Evolutionary conservation across 306 rosid genomes (phyloP).

Genomic region (Macrotyloma uniflorum): DNA sequence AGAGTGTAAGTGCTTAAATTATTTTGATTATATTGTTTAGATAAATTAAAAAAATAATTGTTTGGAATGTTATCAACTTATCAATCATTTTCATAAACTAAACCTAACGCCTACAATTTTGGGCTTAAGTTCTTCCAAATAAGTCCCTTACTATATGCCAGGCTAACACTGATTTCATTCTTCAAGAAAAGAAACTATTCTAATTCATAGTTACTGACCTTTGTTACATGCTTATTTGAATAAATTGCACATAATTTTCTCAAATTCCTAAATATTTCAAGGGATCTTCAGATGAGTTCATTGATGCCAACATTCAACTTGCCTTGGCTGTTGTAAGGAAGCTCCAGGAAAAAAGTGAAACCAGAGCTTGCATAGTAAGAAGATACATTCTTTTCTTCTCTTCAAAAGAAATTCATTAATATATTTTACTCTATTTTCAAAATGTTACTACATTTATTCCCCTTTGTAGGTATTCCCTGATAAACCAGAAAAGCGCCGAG

Average conservation of each 20-base stretch:
- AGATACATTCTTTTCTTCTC: constrained; percentile 30
- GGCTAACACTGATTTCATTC: constrained; percentile 29
- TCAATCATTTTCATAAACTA: not conserved
- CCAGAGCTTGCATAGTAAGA: constrained; percentile 81
- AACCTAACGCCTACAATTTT: not conserved
- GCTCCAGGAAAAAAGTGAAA: constrained; percentile 74
- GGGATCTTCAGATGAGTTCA: constrained; percentile 99
- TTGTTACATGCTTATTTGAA: constrained; percentile 47
- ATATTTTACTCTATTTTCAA: not conserved
- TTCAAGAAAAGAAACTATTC: constrained; percentile 35
- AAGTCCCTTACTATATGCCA: not conserved
- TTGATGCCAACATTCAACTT: constrained; percentile 93
- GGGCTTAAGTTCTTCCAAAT: not conserved
- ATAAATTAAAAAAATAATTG: not conserved
- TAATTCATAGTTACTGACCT: constrained; percentile 42
- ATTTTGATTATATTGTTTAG: not conserved
- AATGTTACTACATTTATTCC: constrained; percentile 28
- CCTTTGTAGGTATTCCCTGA: constrained; percentile 87
- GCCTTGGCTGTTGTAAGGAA: constrained; percentile 85
- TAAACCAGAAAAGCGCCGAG: constrained; percentile 88
- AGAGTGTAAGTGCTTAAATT: too few species aligned
- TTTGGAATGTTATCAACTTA: not conserved
- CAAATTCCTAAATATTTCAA: constrained; percentile 87
- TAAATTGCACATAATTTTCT: constrained; percentile 65
- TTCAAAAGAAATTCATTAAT: constrained; percentile 18